Base-by-base conservation (phyloP, 805 yeast genomes). In the Myxozyma kluyveri region DNA sequence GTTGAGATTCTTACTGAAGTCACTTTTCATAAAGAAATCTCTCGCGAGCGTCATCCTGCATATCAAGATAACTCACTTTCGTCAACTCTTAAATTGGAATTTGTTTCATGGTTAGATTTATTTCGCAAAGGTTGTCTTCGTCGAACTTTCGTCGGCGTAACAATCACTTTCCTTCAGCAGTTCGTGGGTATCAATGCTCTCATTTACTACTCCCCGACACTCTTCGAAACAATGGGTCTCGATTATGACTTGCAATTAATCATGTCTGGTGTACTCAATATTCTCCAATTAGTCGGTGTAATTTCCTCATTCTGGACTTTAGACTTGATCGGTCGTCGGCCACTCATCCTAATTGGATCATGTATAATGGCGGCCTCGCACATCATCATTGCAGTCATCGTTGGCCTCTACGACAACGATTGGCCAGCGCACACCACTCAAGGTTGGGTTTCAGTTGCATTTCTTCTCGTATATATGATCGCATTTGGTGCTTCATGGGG, bases 251-350 rank as follows among this genome's bases (percentile, higher is more conserved):
- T 71, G 45, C 65, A 71, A 6, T 69, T 74, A 10, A 67, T 73
- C 54, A 73, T 71, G 47, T 66, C 72, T 52, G n/a, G n/a, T n/a
- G 76, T 5, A 74, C 42, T 27, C 19, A 54, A 31, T 54, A 79
- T 84, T 22, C 80, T 84, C 27, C n/a, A n/a, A n/a, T n/a, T n/a
- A n/a, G n/a, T n/a, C n/a, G n/a, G n/a, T n/a, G n/a, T n/a, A 3
- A 68, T 81, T 45, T 75, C 84, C 29, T 82, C 83, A 37, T 76
- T 81, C 56, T 64, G 68, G 31, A 65, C 73, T 24, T 70, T 83
- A 64, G 88, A 83, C 64, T 67, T 68, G 33, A 63, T 79, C 61
- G 95, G 95, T 59, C 80, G 91, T 68, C 78, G 88, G 68, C 71
- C 77, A 42, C 66, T 81, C 43, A 71, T 85, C 69, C 65, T 83